These are phyloP conservation scores for Daphne laureola DNA, from an alignment of 441 rosid genomes.

Conservation along the genomic window DNA sequence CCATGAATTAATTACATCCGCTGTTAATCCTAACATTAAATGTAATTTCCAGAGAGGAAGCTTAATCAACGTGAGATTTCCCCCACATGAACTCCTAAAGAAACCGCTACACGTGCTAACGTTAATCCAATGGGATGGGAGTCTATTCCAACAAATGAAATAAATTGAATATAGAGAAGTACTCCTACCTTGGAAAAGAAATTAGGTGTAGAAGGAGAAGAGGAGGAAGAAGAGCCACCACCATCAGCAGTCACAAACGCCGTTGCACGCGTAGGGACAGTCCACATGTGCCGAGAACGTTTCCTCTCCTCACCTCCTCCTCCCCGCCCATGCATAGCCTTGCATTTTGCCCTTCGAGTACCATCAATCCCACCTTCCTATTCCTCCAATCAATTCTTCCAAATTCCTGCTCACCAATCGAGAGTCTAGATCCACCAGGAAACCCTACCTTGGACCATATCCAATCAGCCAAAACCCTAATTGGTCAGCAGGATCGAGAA, in stretches of 20 bases:
- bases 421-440: constrained; percentile 4
- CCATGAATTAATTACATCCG: too few relatives aligned
- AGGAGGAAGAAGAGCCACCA: constrained; percentile 31
- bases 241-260: constrained; percentile 25
- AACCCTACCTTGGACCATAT: constrained; percentile 5
- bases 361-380: constrained; percentile 27
- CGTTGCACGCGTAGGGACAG: constrained; percentile 41
- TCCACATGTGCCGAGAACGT: constrained; percentile 55
- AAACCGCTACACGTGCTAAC: too few relatives aligned
- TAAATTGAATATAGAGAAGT: background rate
- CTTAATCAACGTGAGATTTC: background rate
- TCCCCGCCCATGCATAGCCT: constrained; percentile 48
- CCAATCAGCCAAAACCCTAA: constrained; percentile 10
- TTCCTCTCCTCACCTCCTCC: constrained; percentile 34
- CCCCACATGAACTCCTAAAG: too few relatives aligned
- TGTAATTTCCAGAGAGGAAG: too few relatives aligned
- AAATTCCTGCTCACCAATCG: too few relatives aligned
- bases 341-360: constrained; percentile 43
- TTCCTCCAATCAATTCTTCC: background rate
- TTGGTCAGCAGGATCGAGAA: constrained; percentile 1
- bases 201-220: constrained; percentile 29
- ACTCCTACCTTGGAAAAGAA: constrained; percentile 56
- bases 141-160: background rate
- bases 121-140: background rate
- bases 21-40: too few relatives aligned